Evolutionary conservation across 805 yeast species (phyloP), one percentile per base, ranked within the genome.

Genomic region (Candida taoyuanica): DNA sequence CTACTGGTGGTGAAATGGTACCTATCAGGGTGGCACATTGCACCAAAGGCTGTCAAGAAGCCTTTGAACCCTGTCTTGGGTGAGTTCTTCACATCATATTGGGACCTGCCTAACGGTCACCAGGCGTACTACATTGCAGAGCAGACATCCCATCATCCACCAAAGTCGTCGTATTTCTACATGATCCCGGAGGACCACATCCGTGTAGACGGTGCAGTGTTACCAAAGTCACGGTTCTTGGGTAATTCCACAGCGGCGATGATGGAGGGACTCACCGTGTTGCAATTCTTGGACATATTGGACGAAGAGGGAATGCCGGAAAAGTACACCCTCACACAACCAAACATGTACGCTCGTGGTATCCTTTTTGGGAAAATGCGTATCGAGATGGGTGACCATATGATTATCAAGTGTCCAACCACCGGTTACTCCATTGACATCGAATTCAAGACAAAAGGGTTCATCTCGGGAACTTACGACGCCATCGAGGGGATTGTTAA

Each of bases 71-170:
- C 98, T 2, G 87, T 93, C 6, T 59, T 93, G 18, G 97, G 98
- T 21, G 98, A 93, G 59, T 73, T 82, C 49, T 93, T 86, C 61
- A 75, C 86, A 16, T 82, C 96, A 55, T 89, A 83, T 59, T 93
- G 98, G 98, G 93, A 88, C 52, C 64, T 87, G 32, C 78, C 89
- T 9, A 76, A 83, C 35, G 74, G 70, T 21, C 76, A 72, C 21
- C 73, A 73, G 36, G 95, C 96, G 0, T 91, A 74, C 58, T 93
- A 91, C 59, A 63, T 91, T 16, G 71, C 97, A 2, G 98, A 93
- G 60, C 98, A 93, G 61, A 89, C 97, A 0, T 85, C 95, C 23
- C 98, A 93, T 56, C 98, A 93, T 59, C 98, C 98, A n/a, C 98
- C 98, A 12, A 84, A 93, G 58, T 86, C 96, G 1, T 81, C 95